Conservation (phyloP, 441 rosid species). For the Euphorbia celastroides region DNA sequence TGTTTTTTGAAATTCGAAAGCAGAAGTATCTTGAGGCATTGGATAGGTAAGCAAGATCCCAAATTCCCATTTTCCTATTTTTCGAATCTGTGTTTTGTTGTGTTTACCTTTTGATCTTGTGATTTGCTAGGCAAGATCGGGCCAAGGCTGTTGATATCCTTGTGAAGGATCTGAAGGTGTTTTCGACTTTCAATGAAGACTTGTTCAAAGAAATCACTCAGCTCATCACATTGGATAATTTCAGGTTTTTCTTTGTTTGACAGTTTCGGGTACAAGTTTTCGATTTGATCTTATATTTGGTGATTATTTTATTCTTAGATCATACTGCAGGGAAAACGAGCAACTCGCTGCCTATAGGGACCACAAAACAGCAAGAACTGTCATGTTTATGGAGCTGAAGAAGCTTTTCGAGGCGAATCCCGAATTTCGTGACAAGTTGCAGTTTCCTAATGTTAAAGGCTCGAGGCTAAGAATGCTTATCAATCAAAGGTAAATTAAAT, state of each 20-base stretch:
- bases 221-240: conserved; percentile 43
- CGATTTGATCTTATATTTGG: neutral
- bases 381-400: conserved; percentile 43
- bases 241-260: conserved; percentile 30
- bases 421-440: conserved; percentile 40
- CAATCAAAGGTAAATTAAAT: conserved; percentile 42
- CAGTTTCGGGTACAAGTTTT: neutral
- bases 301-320: neutral
- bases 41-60: conserved; percentile 32
- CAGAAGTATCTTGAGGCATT: conserved; percentile 55
- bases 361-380: conserved; percentile 38
- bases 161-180: conserved; percentile 44
- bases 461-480: conserved; percentile 42
- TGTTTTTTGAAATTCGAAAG: conserved; percentile 55
- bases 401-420: conserved; percentile 59
- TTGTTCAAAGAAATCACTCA: conserved; percentile 51
- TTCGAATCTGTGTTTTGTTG: neutral
- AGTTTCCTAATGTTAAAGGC: conserved; percentile 35
- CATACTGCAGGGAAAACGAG: conserved; percentile 41
- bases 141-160: conserved; percentile 47
- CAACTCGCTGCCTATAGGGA: conserved; percentile 44
- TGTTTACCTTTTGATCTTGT: conserved; percentile 7
- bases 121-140: conserved; percentile 35
- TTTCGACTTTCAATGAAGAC: conserved; percentile 40
- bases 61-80: neutral